A percentile compares a stretch with the other conserved stretches of the same genome.
phyloP scores from a whole-genome alignment of 257 asterid species.

The Fraxinus anomala region DNA sequence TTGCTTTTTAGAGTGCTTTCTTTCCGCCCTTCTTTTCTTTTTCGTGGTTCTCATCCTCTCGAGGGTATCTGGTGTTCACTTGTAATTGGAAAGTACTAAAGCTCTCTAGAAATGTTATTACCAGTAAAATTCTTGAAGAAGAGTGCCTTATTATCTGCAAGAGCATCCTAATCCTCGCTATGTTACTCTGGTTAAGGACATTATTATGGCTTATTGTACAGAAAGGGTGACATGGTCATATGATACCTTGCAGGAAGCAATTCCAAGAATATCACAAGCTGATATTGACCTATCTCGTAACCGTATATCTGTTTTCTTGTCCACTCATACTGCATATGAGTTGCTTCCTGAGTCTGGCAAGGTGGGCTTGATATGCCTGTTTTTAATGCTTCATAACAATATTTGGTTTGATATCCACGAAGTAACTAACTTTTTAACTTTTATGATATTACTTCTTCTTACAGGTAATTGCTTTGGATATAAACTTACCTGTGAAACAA shows the following conservation, averaged over 20 bases:
- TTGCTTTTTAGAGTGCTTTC: not conserved
- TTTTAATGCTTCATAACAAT: constrained; percentile 12
- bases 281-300: constrained; percentile 59
- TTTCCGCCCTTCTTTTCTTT: constrained; percentile 1
- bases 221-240: constrained; percentile 10
- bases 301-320: constrained; percentile 66
- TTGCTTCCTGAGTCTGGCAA: constrained; percentile 88
- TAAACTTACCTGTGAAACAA: constrained; percentile 73
- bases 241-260: constrained; percentile 49
- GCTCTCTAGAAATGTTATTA: constrained; percentile 17
- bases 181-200: constrained; percentile 1
- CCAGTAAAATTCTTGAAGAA: not conserved
- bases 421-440: constrained; percentile 6
- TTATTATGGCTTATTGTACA: not conserved
- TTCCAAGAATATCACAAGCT: constrained; percentile 54
- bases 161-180: constrained; percentile 7
- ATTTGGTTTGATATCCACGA: constrained; percentile 13
- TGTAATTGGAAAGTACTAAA: constrained; percentile 11
- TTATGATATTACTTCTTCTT: constrained; percentile 17
- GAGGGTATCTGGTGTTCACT: constrained; percentile 6
- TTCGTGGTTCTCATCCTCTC: constrained; percentile 4
- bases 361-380: constrained; percentile 39
- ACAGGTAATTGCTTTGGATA: constrained; percentile 74
- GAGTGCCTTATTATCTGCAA: constrained; percentile 2
- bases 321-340: constrained; percentile 69